Evolutionary conservation across 2,329 filamentous ascomycete species (phyloP).

Genomic region (Triangularia setosa): DNA sequence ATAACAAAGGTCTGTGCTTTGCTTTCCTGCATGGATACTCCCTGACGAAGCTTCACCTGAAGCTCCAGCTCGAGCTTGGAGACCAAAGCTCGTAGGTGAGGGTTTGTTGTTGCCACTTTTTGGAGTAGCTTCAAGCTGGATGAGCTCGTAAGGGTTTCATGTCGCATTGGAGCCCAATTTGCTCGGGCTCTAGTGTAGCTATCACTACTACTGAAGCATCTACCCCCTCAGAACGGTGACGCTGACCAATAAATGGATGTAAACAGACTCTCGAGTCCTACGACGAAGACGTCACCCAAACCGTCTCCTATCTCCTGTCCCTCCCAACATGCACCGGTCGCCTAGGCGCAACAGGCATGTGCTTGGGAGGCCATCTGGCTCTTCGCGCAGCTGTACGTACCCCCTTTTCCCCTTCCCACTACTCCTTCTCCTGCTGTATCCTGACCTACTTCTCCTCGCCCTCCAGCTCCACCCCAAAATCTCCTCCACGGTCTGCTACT

Average conservation of each 20-base stretch:
- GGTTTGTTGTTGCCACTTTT: background rate
- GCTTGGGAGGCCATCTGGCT: constrained; percentile 83
- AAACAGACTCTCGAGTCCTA: constrained; percentile 74
- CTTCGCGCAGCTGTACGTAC: constrained; percentile 51
- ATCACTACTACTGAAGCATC: background rate
- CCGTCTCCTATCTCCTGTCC: constrained; percentile 66
- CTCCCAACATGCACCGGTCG: constrained; percentile 76
- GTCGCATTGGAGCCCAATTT: background rate
- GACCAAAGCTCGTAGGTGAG: background rate
- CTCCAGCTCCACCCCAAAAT: constrained; percentile 67
- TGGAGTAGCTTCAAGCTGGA: background rate
- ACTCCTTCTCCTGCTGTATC: background rate
- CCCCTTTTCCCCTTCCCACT: background rate
- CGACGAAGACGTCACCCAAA: constrained; percentile 69
- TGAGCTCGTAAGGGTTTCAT: background rate
- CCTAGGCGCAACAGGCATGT: constrained; percentile 83
- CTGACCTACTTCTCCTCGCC: background rate
- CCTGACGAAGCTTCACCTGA: background rate
- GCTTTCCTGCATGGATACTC: background rate
- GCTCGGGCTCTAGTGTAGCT: background rate
- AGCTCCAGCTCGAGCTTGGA: background rate
- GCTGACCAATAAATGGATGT: background rate
- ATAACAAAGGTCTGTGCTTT: constrained; percentile 60
- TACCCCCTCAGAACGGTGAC: background rate
- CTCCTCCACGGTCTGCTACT: constrained; percentile 77